These are phyloP conservation scores for Phytophthora capsici DNA, from an alignment of 352 stramenopile genomes.

Conservation along the genomic window DNA sequence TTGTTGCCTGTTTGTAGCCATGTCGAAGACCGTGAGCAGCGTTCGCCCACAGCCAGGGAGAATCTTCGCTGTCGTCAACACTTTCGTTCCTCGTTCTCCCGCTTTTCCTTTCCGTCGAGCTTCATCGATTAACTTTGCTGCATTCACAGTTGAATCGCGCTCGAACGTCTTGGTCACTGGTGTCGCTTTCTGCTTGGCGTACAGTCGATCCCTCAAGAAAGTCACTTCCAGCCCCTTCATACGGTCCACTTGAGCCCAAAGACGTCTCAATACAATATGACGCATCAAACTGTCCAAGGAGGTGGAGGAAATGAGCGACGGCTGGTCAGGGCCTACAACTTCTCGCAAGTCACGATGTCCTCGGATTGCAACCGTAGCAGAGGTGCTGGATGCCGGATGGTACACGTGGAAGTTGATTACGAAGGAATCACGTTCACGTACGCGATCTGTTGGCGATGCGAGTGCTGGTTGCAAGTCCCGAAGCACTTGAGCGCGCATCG, in stretches of 20 bases:
- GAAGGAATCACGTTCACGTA: conserved; percentile 62
- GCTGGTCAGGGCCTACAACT: conserved; percentile 63
- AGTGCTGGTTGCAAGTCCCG: conserved; percentile 27
- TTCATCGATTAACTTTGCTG: conserved; percentile 65
- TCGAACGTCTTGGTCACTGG: conserved; percentile 47
- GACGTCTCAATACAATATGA: conserved; percentile 60
- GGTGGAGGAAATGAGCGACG: conserved; percentile 47
- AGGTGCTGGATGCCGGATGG: conserved; percentile 52
- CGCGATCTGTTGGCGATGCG: conserved; percentile 48
- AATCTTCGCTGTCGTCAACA: conserved; percentile 53
- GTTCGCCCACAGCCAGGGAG: conserved; percentile 47
- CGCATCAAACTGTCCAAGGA: conserved; percentile 52
- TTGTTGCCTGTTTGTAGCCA: conserved; percentile 4
- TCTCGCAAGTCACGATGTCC: conserved; percentile 60
- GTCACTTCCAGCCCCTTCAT: conserved; percentile 31
- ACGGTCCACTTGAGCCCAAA: conserved; percentile 28
- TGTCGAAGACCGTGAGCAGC: conserved; percentile 71
- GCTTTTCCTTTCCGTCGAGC: conserved; percentile 24
- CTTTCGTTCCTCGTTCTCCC: conserved; percentile 59
- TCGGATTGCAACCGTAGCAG: conserved; percentile 29
- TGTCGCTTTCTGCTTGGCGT: conserved; percentile 70
- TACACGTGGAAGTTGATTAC: conserved; percentile 65
- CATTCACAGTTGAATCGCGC: conserved; percentile 46
- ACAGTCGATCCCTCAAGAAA: conserved; percentile 68
- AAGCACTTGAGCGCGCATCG: conserved; percentile 57